A percentile compares a stretch with the other conserved stretches of the same genome.
These are phyloP conservation scores for Calonectria pauciramosa DNA, from an alignment of 2,329 filamentous ascomycete species.

Conservation along the genomic window DNA sequence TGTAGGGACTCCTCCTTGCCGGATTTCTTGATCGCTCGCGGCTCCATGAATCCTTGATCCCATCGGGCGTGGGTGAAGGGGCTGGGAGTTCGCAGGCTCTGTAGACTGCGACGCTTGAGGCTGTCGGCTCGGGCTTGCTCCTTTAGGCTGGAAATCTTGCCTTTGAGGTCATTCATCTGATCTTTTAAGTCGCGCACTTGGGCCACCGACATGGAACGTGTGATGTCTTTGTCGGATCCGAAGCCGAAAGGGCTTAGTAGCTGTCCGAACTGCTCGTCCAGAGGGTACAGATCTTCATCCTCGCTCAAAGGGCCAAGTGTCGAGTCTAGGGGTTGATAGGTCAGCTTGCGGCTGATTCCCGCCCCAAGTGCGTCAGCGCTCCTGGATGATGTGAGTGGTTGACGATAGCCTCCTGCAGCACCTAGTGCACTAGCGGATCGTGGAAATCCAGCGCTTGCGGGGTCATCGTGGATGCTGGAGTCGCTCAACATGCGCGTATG, in stretches of 20 bases:
- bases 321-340: constrained; percentile 57
- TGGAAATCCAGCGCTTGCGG: constrained; percentile 52
- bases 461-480: constrained; percentile 41
- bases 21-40: constrained; percentile 35
- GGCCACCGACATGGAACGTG: constrained; percentile 78
- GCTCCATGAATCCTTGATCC: constrained; percentile 48
- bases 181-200: constrained; percentile 82
- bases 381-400: constrained; percentile 59
- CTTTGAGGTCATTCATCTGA: constrained; percentile 88
- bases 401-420: constrained; percentile 70
- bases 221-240: constrained; percentile 63
- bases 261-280: constrained; percentile 40
- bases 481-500: constrained; percentile 53
- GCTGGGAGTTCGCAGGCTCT: constrained; percentile 81
- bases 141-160: constrained; percentile 84
- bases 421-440: constrained; percentile 76
- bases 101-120: constrained; percentile 81
- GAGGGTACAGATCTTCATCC: constrained; percentile 56
- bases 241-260: constrained; percentile 62
- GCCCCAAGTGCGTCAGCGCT: constrained; percentile 58
- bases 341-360: constrained; percentile 53
- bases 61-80: constrained; percentile 79
- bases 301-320: constrained; percentile 68
- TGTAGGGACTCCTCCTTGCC: constrained; percentile 38
- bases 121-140: constrained; percentile 85